phyloP scores from a whole-genome alignment of 139 green algal species.

The Penium margaritaceum region DNA sequence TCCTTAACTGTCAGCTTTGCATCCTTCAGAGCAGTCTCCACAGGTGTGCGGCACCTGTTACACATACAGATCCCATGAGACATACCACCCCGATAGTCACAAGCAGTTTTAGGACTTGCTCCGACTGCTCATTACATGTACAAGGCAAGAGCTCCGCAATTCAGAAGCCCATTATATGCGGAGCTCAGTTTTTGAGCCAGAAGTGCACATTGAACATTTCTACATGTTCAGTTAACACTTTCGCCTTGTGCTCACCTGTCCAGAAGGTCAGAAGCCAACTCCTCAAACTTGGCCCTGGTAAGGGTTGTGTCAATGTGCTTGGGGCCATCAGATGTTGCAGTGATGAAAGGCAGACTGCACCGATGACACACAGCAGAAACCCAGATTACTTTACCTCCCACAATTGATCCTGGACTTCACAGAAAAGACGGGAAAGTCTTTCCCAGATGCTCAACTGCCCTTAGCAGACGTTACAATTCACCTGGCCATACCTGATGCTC shows the following conservation, averaged over 20 bases:
- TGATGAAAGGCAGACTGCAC: slow-evolving; percentile 92
- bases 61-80: not conserved
- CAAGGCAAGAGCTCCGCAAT: not conserved
- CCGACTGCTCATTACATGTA: not conserved
- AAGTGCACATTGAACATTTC: too few relatives aligned
- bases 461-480: too few relatives aligned
- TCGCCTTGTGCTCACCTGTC: slow-evolving; percentile 52
- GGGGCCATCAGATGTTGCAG: slow-evolving; percentile 89
- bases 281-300: slow-evolving; percentile 82
- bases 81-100: not conserved
- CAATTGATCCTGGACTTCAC: not conserved
- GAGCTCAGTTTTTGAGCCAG: too few relatives aligned
- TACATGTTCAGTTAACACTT: too few relatives aligned
- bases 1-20: slow-evolving; percentile 83
- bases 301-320: slow-evolving; percentile 97
- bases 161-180: not conserved
- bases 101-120: not conserved
- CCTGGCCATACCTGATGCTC: slow-evolving; percentile 67
- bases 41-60: slow-evolving; percentile 66
- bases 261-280: slow-evolving; percentile 88
- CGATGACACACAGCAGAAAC: not conserved
- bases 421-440: not conserved
- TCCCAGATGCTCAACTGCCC: too few relatives aligned
- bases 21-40: slow-evolving; percentile 85
- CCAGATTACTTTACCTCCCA: not conserved